phyloP scores from a whole-genome alignment of 169 alveolate species.

The Miamiensis avidus region DNA sequence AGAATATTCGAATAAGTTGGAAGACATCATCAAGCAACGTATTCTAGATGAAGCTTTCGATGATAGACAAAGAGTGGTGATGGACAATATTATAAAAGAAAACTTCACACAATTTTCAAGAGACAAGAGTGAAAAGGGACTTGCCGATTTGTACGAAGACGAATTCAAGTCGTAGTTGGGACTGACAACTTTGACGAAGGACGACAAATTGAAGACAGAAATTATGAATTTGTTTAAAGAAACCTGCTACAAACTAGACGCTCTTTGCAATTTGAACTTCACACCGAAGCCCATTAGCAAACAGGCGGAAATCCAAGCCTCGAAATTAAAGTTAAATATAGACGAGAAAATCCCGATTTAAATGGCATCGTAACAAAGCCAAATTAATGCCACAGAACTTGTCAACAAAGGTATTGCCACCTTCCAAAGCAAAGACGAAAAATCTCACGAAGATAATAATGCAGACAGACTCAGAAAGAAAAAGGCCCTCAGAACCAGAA shows the following conservation, averaged over 20 bases:
- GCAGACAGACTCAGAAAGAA: conserved; percentile 19
- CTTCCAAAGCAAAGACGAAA: conserved; percentile 8
- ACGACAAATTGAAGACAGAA: conserved; percentile 41
- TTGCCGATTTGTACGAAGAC: conserved; percentile 43
- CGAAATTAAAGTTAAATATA: background rate
- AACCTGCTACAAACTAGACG: conserved; percentile 40
- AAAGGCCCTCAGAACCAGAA: conserved; percentile 8
- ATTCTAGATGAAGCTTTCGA: conserved; percentile 47
- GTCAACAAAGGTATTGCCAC: conserved; percentile 7
- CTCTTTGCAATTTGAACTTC: conserved; percentile 31
- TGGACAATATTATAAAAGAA: conserved; percentile 8
- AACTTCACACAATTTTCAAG: conserved; percentile 17
- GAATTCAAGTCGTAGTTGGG: conserved; percentile 36
- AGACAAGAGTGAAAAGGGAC: conserved; percentile 31
- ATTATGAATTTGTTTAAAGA: conserved; percentile 32
- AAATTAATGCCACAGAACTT: conserved; percentile 15
- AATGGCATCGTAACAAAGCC: background rate
- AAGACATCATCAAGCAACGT: conserved; percentile 36
- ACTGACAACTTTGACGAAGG: conserved; percentile 32
- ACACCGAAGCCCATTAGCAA: conserved; percentile 35
- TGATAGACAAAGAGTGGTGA: conserved; percentile 36
- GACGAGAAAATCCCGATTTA: conserved; percentile 28
- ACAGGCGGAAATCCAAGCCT: conserved; percentile 9
- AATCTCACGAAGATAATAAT: conserved; percentile 18
- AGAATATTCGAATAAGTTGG: conserved; percentile 15